Conservation (phyloP, 768 basidiomycete species). For the Calvatia gigantea region DNA sequence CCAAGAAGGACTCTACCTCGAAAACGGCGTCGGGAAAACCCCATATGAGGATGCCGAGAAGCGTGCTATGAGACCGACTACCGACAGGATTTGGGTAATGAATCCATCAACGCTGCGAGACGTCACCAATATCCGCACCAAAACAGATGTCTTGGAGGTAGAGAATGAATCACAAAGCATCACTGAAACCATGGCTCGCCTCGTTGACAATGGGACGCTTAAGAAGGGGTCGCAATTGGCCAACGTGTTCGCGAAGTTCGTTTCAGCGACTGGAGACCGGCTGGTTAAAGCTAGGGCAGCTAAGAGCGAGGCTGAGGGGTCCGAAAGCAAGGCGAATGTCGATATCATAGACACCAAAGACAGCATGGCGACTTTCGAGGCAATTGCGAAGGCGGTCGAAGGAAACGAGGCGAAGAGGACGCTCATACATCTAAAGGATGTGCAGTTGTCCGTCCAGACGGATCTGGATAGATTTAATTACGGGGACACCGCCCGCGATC, state of each 20-base stretch:
- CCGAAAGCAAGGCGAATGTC: not conserved
- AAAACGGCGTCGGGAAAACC: conserved; percentile 49
- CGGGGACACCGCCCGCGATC: too few relatives aligned
- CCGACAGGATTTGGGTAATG: conserved; percentile 14
- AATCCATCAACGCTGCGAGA: not conserved
- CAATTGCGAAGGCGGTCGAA: not conserved
- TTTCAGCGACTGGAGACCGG: conserved; percentile 7
- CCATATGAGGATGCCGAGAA: conserved; percentile 32
- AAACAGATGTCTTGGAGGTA: conserved; percentile 5
- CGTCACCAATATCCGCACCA: not conserved
- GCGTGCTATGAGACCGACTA: conserved; percentile 22
- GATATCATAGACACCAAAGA: not conserved
- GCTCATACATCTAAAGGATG: conserved; percentile 14
- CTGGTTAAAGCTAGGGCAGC: conserved; percentile 3
- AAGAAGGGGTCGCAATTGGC: conserved; percentile 3
- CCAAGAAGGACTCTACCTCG: conserved; percentile 36
- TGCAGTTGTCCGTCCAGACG: conserved; percentile 13
- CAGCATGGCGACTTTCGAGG: not conserved
- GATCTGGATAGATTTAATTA: conserved; percentile 2
- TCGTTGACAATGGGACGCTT: not conserved
- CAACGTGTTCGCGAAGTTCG: conserved; percentile 12
- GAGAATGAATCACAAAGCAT: conserved; percentile 13
- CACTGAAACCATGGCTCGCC: conserved; percentile 2
- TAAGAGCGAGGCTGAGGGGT: not conserved
- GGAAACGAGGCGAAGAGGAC: not conserved